Conservation (phyloP, 352 stramenopile genomes). For the Globisporangium apiculatum region DNA sequence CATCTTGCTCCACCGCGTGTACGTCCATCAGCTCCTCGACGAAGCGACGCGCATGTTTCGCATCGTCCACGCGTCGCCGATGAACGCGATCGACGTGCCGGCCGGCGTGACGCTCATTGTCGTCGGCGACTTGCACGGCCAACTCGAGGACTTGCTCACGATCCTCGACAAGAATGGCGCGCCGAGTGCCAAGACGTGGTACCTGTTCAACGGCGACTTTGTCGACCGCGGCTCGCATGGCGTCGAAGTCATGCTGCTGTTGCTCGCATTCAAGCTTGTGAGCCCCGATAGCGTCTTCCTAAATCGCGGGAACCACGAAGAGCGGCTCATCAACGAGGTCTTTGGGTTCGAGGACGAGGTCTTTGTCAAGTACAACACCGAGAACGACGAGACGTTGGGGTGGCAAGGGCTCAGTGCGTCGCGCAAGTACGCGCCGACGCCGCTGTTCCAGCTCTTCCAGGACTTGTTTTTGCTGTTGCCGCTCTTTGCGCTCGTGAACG, state of each 20-base stretch:
- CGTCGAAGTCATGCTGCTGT: slow-evolving; percentile 88
- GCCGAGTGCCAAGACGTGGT: slow-evolving; percentile 84
- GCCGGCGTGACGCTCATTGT: slow-evolving; percentile 85
- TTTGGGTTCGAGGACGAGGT: slow-evolving; percentile 87
- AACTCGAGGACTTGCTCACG: slow-evolving; percentile 91
- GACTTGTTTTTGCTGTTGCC: slow-evolving; percentile 84
- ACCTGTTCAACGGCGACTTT: slow-evolving; percentile 96
- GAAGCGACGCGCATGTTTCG: slow-evolving; percentile 52
- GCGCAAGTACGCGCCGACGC: slow-evolving; percentile 61
- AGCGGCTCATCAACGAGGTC: slow-evolving; percentile 89
- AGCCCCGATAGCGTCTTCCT: slow-evolving; percentile 88
- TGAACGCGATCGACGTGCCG: slow-evolving; percentile 74
- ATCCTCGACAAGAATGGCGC: slow-evolving; percentile 91
- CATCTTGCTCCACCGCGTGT: slow-evolving; percentile 71
- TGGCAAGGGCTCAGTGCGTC: slow-evolving; percentile 53
- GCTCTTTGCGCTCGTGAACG: slow-evolving; percentile 88
- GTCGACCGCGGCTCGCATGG: slow-evolving; percentile 91
- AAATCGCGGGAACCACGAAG: slow-evolving; percentile 95
- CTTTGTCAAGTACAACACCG: slow-evolving; percentile 70
- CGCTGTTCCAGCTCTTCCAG: slow-evolving; percentile 83
- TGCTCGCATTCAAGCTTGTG: slow-evolving; percentile 88
- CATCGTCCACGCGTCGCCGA: slow-evolving; percentile 36
- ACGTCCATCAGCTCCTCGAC: slow-evolving; percentile 69
- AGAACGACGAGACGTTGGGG: slow-evolving; percentile 67
- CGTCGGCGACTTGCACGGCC: slow-evolving; percentile 90